These are phyloP conservation scores for Aspergillus puulaauensis DNA, from an alignment of 2,329 filamentous ascomycete species.

Conservation along the genomic window DNA sequence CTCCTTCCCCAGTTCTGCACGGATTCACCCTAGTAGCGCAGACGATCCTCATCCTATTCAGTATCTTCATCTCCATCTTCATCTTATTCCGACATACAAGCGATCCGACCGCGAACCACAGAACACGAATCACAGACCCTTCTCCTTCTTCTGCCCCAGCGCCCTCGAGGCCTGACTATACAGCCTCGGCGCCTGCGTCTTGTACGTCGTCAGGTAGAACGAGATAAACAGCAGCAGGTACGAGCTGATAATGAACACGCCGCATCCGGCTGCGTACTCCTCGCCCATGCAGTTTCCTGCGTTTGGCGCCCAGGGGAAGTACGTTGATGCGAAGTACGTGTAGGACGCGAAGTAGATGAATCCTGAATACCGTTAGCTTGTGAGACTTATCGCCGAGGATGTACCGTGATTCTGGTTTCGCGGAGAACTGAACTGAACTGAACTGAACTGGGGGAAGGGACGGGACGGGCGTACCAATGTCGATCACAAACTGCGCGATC, in stretches of 20 bases:
- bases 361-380: constrained; percentile 50
- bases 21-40: no score
- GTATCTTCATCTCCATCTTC: no score
- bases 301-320: constrained; percentile 83
- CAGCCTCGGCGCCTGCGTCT: constrained; percentile 24
- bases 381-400: no score
- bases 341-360: constrained; percentile 99
- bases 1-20: no score
- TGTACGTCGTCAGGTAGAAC: constrained; percentile 96
- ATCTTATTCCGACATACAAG: neutral
- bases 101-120: neutral
- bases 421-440: no score
- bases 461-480: constrained; percentile 63
- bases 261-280: constrained; percentile 92
- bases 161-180: neutral
- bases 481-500: constrained; percentile 95
- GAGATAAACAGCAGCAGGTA: constrained; percentile 98
- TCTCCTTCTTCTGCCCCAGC: neutral
- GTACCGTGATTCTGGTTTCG: no score
- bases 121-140: neutral
- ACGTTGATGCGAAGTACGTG: constrained; percentile 92
- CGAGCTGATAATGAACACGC: constrained; percentile 86
- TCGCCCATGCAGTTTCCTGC: constrained; percentile 85
- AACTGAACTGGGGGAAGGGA: no score
- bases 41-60: no score